Conservation (phyloP, 2,329 filamentous ascomycete genomes). For the Cladosporium sp. region DNA sequence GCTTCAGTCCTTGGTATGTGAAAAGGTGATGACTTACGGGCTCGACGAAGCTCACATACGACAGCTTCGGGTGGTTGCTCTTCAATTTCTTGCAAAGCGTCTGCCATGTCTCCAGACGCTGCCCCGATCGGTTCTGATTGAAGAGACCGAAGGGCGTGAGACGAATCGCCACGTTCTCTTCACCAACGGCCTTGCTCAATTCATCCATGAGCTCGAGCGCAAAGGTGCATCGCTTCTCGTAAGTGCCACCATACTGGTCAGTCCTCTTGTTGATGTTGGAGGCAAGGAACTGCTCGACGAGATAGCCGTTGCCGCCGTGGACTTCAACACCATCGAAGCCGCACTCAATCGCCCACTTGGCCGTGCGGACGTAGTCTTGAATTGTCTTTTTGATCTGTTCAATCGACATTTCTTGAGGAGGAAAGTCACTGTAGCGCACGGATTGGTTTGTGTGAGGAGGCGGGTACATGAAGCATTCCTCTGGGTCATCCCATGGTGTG, state of each 20-base stretch:
- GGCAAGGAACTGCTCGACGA: slow-evolving; percentile 51
- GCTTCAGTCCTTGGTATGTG: too few species aligned
- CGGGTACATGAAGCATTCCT: slow-evolving; percentile 24
- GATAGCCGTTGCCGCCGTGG: slow-evolving; percentile 49
- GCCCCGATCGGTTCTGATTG: slow-evolving; percentile 50
- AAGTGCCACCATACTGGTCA: slow-evolving; percentile 48
- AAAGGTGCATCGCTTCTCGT: slow-evolving; percentile 52
- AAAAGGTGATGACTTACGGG: slow-evolving; percentile 31
- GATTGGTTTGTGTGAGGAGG: slow-evolving; percentile 24
- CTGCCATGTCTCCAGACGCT: slow-evolving; percentile 52
- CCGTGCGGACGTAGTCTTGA: slow-evolving; percentile 41
- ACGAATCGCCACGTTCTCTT: slow-evolving; percentile 47
- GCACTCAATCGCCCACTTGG: slow-evolving; percentile 48
- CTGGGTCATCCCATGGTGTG: slow-evolving; percentile 27
- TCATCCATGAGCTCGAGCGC: slow-evolving; percentile 50
- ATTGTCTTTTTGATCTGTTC: slow-evolving; percentile 40
- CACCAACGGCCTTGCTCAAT: slow-evolving; percentile 42
- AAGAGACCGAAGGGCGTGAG: slow-evolving; percentile 57
- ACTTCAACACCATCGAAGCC: slow-evolving; percentile 54
- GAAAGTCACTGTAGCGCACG: slow-evolving; percentile 28
- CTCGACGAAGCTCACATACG: slow-evolving; percentile 55
- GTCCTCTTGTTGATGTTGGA: slow-evolving; percentile 48
- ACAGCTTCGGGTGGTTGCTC: slow-evolving; percentile 38
- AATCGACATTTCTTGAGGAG: slow-evolving; percentile 15
- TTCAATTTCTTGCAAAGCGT: slow-evolving; percentile 49